Percentiles rank a stretch among this genome's conserved stretches.
These are phyloP conservation scores for Excoecaria cochinchinensis DNA, from an alignment of 345 rosid genomes.

Conservation along the genomic window DNA sequence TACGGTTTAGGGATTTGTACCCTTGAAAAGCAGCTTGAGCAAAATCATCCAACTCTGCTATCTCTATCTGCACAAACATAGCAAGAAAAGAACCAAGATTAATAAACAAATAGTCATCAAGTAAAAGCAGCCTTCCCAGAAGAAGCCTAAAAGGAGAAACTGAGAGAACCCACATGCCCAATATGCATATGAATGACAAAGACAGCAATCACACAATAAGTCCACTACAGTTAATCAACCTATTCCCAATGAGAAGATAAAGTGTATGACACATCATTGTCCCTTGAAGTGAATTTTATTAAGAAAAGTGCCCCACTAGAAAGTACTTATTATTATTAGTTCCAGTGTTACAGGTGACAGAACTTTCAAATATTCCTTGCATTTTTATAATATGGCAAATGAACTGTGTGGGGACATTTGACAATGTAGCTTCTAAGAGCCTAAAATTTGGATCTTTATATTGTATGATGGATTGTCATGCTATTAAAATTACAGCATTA, in stretches of 20 bases:
- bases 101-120: background rate
- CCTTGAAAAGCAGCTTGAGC: constrained; percentile 98
- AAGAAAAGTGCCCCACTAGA: background rate
- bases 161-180: background rate
- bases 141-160: background rate
- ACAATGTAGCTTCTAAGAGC: too few relatives aligned
- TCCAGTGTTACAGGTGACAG: background rate
- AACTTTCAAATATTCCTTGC: background rate
- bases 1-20: constrained; percentile 85
- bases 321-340: background rate
- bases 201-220: background rate
- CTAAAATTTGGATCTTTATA: too few relatives aligned
- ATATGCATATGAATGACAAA: background rate
- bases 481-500: too few relatives aligned
- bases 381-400: background rate
- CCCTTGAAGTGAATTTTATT: background rate
- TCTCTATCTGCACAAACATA: constrained; percentile 63
- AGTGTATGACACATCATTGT: background rate
- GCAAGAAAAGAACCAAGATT: constrained; percentile 20
- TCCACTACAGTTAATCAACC: background rate
- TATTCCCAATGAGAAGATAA: background rate
- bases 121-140: background rate
- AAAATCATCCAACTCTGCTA: constrained; percentile 85
- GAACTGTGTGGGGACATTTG: background rate
- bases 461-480: too few relatives aligned